Percentiles rank a stretch among this genome's conserved stretches.
These are phyloP conservation scores for Geotrichum bryndzae DNA, from an alignment of 1,139 yeast genomes.

Conservation along the genomic window DNA sequence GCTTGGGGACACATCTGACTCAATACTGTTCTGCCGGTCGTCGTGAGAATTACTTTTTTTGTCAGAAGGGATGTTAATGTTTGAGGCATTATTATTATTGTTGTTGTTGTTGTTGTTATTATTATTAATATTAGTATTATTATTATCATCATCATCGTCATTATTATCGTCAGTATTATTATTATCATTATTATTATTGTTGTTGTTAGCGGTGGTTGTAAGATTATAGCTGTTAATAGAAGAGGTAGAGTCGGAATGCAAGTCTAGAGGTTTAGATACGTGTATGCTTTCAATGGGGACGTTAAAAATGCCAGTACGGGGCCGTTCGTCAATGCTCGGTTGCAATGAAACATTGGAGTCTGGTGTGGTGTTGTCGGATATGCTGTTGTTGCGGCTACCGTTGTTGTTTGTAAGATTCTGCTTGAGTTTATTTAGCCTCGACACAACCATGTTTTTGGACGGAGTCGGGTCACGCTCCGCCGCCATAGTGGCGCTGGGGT, in stretches of 20 bases:
- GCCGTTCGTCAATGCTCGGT: not conserved
- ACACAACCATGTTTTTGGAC: not conserved
- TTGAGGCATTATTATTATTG: not conserved
- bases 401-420: not conserved
- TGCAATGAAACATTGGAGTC: not conserved
- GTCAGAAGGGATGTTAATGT: not conserved
- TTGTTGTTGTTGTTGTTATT: too few relatives aligned
- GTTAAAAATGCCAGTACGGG: not conserved
- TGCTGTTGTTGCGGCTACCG: not conserved
- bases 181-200: too few relatives aligned
- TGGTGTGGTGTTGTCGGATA: not conserved
- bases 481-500: constrained; percentile 17
- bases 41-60: not conserved
- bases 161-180: too few relatives aligned
- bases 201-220: not conserved
- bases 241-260: not conserved
- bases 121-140: too few relatives aligned
- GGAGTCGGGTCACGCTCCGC: not conserved
- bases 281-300: not conserved
- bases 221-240: not conserved
- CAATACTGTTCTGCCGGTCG: not conserved
- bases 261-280: not conserved
- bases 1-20: not conserved
- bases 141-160: too few relatives aligned
- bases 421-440: not conserved